These are phyloP conservation scores for Cardamine occulta DNA, from an alignment of 345 rosid genomes.

Conservation along the genomic window DNA sequence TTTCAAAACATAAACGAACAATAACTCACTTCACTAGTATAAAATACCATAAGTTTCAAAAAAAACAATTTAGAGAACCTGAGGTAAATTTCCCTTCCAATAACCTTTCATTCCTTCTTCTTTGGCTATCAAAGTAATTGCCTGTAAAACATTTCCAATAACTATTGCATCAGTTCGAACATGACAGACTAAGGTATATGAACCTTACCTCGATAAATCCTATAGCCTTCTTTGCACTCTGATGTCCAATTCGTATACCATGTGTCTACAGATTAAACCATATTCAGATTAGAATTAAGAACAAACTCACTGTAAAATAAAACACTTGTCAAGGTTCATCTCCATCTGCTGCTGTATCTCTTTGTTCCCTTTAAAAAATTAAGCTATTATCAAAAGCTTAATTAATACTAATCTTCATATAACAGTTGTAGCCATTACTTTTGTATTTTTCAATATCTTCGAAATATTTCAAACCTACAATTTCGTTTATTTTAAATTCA, in stretches of 20 bases:
- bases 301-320: slow-evolving; percentile 6
- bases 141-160: slow-evolving; percentile 51
- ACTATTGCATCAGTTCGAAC: slow-evolving; percentile 16
- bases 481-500: not conserved
- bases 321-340: not conserved
- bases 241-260: slow-evolving; percentile 71
- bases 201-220: slow-evolving; percentile 71
- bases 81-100: slow-evolving; percentile 99
- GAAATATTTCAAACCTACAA: not conserved
- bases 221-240: slow-evolving; percentile 75
- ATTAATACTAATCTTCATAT: not conserved
- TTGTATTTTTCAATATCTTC: not conserved
- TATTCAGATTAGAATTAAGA: slow-evolving; percentile 5
- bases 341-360: not conserved
- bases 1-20: slow-evolving; percentile 20
- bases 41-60: not conserved
- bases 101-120: slow-evolving; percentile 97
- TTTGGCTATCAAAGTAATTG: slow-evolving; percentile 73
- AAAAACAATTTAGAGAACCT: slow-evolving; percentile 52
- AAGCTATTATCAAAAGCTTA: not conserved
- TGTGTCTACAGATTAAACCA: slow-evolving; percentile 59
- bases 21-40: slow-evolving; percentile 17
- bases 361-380: not conserved
- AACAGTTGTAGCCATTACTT: not conserved
- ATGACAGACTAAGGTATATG: not conserved